These are phyloP conservation scores for Trichoderma pleuroti DNA, from an alignment of 2,329 filamentous ascomycete species.

Conservation along the genomic window DNA sequence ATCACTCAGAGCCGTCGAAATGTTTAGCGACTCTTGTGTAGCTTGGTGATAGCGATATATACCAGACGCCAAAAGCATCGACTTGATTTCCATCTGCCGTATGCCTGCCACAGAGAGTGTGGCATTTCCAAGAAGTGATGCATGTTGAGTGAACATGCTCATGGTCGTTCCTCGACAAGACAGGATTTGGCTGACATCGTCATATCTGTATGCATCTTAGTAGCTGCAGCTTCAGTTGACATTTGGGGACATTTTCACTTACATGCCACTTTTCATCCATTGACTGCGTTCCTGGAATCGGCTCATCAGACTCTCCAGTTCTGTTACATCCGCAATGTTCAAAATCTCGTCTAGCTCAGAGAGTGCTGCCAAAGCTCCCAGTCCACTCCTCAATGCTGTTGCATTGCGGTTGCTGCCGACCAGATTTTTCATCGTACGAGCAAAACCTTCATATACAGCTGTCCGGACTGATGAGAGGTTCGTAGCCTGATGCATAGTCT, in stretches of 20 bases:
- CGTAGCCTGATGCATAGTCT: conserved; percentile 67
- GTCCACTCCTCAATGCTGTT: conserved; percentile 49
- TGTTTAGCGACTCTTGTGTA: conserved; percentile 80
- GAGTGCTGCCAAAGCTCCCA: conserved; percentile 66
- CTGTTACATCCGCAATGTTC: conserved; percentile 53
- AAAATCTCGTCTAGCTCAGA: conserved; percentile 80
- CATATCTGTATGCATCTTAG: conserved; percentile 49
- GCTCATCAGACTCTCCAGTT: conserved; percentile 59
- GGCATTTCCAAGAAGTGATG: conserved; percentile 57
- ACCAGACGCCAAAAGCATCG: conserved; percentile 70
- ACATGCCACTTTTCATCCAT: conserved; percentile 85
- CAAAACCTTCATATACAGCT: conserved; percentile 62
- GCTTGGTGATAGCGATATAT: conserved; percentile 77
- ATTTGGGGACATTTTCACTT: conserved; percentile 32
- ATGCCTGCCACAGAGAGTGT: conserved; percentile 61
- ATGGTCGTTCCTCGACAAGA: conserved; percentile 81
- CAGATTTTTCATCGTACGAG: conserved; percentile 58
- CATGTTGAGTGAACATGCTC: conserved; percentile 70
- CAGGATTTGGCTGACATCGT: conserved; percentile 75
- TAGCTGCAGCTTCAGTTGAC: conserved; percentile 16
- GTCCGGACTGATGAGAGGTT: conserved; percentile 51
- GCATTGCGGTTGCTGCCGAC: conserved; percentile 47
- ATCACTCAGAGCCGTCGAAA: conserved; percentile 77
- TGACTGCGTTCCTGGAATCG: conserved; percentile 62
- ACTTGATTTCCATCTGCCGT: conserved; percentile 69